These are phyloP conservation scores for Gypsophila paniculata DNA, from an alignment of 179 eudicot species.

Conservation along the genomic window DNA sequence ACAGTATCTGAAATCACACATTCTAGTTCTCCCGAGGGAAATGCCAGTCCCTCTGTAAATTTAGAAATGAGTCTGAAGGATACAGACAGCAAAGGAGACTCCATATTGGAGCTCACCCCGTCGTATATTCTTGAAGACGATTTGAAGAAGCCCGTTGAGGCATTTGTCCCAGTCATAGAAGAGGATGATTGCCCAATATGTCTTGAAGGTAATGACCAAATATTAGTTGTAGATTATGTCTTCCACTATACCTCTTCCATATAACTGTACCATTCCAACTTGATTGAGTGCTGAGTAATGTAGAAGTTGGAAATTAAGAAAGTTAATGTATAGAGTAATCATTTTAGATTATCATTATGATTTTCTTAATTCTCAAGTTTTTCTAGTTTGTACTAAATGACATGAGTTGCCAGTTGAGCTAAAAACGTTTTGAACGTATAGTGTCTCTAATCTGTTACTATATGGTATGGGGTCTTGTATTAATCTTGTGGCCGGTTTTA, in stretches of 20 bases:
- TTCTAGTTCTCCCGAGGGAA: conserved; percentile 31
- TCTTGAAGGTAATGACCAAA: conserved; percentile 56
- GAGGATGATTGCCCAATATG: conserved; percentile 85
- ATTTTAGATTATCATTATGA: background rate
- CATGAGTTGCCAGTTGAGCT: background rate
- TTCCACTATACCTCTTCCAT: background rate
- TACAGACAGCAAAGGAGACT: conserved; percentile 36
- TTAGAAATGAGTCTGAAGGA: conserved; percentile 30
- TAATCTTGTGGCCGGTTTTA: conserved; percentile 3
- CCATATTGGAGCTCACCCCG: conserved; percentile 38
- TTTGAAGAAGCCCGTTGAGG: conserved; percentile 50
- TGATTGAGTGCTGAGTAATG: background rate
- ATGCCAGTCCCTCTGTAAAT: conserved; percentile 29
- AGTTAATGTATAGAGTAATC: background rate
- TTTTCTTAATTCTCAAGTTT: background rate
- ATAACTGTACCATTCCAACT: background rate
- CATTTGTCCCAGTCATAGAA: conserved; percentile 28
- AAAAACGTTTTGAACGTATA: background rate
- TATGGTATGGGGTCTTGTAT: conserved; percentile 4
- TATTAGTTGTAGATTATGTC: background rate
- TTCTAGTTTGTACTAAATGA: background rate
- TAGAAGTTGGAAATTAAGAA: background rate
- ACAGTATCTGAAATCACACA: conserved; percentile 25
- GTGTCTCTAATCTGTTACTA: background rate
- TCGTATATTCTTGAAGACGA: conserved; percentile 45